Conservation (phyloP, 805 yeast genomes). For the Saccharomycopsis sp. region DNA sequence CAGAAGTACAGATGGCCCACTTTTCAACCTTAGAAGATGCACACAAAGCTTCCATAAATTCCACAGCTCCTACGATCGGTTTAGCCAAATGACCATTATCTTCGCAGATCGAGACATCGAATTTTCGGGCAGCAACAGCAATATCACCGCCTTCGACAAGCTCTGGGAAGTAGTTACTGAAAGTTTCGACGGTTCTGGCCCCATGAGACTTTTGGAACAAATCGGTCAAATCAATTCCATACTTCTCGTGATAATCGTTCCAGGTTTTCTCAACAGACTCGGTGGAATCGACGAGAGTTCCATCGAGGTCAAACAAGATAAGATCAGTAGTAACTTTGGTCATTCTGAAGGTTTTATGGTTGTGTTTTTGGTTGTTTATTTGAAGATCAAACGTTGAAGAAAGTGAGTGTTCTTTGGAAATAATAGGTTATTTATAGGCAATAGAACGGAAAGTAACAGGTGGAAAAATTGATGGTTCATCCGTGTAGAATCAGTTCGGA, state of each 20-base stretch:
- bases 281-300: slow-evolving; percentile 79
- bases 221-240: slow-evolving; percentile 40
- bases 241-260: slow-evolving; percentile 64
- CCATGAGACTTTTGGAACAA: slow-evolving; percentile 62
- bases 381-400: too few relatives aligned
- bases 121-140: slow-evolving; percentile 54
- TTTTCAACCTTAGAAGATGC: slow-evolving; percentile 41
- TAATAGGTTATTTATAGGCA: too few relatives aligned
- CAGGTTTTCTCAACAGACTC: slow-evolving; percentile 79
- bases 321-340: slow-evolving; percentile 14
- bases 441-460: not conserved
- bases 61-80: slow-evolving; percentile 71
- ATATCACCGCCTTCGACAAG: slow-evolving; percentile 41
- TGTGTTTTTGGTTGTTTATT: too few relatives aligned
- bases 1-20: slow-evolving; percentile 88
- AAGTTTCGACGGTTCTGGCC: slow-evolving; percentile 73
- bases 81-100: slow-evolving; percentile 66
- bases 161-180: slow-evolving; percentile 68
- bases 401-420: too few relatives aligned
- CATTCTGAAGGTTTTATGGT: not conserved
- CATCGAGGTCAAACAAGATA: slow-evolving; percentile 74
- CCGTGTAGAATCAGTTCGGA: not conserved
- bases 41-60: slow-evolving; percentile 39
- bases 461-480: not conserved
- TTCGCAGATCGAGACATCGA: slow-evolving; percentile 66